Evolutionary conservation across 164 flowering plant species (phyloP).

Genomic region (Piper betle): DNA sequence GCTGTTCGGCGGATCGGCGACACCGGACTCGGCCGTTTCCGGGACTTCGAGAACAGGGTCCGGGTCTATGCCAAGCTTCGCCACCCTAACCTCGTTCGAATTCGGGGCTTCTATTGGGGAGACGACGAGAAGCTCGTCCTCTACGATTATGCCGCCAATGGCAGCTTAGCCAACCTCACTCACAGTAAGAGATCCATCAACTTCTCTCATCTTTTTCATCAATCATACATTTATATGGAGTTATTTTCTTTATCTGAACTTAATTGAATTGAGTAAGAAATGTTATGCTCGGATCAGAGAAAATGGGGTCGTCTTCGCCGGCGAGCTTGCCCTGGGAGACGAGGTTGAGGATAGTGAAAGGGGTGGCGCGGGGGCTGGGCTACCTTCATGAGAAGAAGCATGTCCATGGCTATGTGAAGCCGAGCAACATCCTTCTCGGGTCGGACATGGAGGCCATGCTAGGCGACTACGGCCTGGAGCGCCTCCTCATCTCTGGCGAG

Average conservation of each 20-base stretch:
- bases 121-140: slow-evolving; percentile 83
- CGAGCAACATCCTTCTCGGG: slow-evolving; percentile 72
- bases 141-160: slow-evolving; percentile 83
- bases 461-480: slow-evolving; percentile 85
- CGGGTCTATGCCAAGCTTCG: slow-evolving; percentile 56
- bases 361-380: slow-evolving; percentile 71
- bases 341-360: slow-evolving; percentile 78
- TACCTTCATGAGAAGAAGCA: slow-evolving; percentile 92
- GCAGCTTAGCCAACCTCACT: slow-evolving; percentile 74
- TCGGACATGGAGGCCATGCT: slow-evolving; percentile 76
- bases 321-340: slow-evolving; percentile 78
- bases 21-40: slow-evolving; percentile 44
- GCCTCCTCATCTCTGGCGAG: slow-evolving; percentile 55
- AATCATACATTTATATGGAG: neutral
- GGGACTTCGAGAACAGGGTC: slow-evolving; percentile 75
- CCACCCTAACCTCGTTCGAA: slow-evolving; percentile 73
- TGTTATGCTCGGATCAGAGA: slow-evolving; percentile 29
- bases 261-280: neutral
- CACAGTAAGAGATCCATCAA: slow-evolving; percentile 32
- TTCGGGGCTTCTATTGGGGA: slow-evolving; percentile 89
- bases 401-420: slow-evolving; percentile 90
- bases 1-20: slow-evolving; percentile 82
- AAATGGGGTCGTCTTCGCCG: slow-evolving; percentile 64
- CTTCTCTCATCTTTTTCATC: neutral
- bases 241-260: neutral